Percentiles rank a stretch among this genome's conserved stretches.
Conservation (phyloP, 2,329 filamentous ascomycete genomes). For the Sporothrix brasiliensis region DNA sequence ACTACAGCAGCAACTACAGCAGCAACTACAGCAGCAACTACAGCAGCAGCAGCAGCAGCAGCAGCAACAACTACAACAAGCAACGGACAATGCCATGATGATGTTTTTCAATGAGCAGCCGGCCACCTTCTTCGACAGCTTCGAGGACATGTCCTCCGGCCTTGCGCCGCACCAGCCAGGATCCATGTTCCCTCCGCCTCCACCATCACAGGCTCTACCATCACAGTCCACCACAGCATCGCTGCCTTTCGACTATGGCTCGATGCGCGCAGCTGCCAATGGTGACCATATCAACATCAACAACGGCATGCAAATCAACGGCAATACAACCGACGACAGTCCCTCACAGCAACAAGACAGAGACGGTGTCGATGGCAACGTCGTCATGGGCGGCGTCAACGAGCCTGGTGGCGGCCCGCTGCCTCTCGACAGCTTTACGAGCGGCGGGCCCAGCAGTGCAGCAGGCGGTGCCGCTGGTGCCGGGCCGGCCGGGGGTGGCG, state of each 20-base stretch:
- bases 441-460: slow-evolving; percentile 28
- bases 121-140: slow-evolving; percentile 42
- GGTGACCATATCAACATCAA: slow-evolving; percentile 1
- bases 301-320: slow-evolving; percentile 30
- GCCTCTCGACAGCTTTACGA: slow-evolving; percentile 41
- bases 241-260: not conserved
- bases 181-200: slow-evolving; percentile 25
- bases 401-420: slow-evolving; percentile 46
- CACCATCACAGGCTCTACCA: not conserved
- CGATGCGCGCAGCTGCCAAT: not conserved
- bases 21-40: not conserved
- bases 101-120: slow-evolving; percentile 48
- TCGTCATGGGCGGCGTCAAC: not conserved
- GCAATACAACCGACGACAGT: slow-evolving; percentile 35
- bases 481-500: slow-evolving; percentile 51
- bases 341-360: not conserved
- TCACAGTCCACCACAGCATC: not conserved
- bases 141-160: slow-evolving; percentile 28
- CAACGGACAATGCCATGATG: slow-evolving; percentile 46
- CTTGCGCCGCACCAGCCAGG: not conserved
- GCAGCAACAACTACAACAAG: slow-evolving; percentile 11
- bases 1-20: slow-evolving; percentile 1
- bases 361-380: not conserved
- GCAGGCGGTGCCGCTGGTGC: slow-evolving; percentile 40
- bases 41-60: not conserved